A percentile compares a stretch with the other conserved stretches of the same genome.
phyloP scores from a whole-genome alignment of 2,329 filamentous ascomycete species.

The Monosporascus sp. region DNA sequence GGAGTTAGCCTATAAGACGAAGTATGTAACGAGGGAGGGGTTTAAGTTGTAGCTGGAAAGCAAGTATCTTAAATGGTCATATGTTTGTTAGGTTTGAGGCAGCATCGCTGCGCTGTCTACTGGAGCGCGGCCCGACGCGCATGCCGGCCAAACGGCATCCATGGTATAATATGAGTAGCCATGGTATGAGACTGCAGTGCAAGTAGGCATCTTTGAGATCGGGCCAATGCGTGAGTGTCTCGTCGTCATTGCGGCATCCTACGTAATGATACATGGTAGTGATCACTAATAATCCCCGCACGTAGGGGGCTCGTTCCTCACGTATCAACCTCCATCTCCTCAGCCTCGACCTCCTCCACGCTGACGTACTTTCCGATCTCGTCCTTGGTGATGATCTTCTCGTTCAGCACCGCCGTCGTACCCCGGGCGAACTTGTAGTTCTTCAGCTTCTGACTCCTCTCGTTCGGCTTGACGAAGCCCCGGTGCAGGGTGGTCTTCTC shows the following conservation, averaged over 20 bases:
- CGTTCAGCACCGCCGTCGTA: slow-evolving; percentile 92
- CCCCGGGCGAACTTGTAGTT: slow-evolving; percentile 87
- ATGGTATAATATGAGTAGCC: not conserved
- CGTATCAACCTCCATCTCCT: slow-evolving; percentile 64
- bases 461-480: slow-evolving; percentile 90
- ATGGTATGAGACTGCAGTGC: not conserved
- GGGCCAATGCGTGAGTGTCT: not conserved
- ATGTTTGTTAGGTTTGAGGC: not conserved
- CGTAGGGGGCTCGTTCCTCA: slow-evolving; percentile 26
- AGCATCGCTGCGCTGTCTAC: not conserved
- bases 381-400: slow-evolving; percentile 92
- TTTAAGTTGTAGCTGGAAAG: not conserved
- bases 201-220: not conserved
- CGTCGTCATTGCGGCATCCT: not conserved
- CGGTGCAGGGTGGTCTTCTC: slow-evolving; percentile 92
- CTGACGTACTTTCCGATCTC: slow-evolving; percentile 93
- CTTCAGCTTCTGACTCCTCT: slow-evolving; percentile 83
- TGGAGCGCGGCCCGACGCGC: not conserved
- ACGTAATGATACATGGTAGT: not conserved
- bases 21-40: not conserved
- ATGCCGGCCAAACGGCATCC: not conserved
- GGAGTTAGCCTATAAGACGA: too few relatives aligned
- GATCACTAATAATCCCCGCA: not conserved
- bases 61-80: not conserved
- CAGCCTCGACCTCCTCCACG: slow-evolving; percentile 75